Conservation (phyloP, 2,329 filamentous ascomycete species). For the Colletotrichum trifolii region DNA sequence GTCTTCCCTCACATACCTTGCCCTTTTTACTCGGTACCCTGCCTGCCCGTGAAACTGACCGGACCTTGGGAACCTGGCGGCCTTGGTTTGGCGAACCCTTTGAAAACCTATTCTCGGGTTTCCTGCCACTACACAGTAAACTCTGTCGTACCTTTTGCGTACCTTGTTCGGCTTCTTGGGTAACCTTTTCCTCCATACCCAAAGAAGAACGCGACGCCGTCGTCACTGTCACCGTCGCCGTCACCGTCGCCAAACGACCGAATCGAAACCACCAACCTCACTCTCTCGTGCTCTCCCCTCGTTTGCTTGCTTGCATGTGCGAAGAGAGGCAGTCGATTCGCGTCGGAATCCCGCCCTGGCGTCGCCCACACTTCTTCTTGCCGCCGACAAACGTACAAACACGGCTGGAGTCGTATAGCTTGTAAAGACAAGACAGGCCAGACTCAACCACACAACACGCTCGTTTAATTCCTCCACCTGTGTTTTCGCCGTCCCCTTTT, state of each 20-base stretch:
- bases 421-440: too few species aligned
- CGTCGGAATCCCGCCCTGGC: conserved; percentile 17
- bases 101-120: too few species aligned
- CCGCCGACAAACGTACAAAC: too few species aligned
- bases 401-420: too few species aligned
- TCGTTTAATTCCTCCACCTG: conserved; percentile 4
- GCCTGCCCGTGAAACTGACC: background rate
- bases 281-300: conserved; percentile 1
- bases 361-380: background rate
- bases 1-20: conserved; percentile 32
- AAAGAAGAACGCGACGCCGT: conserved; percentile 17
- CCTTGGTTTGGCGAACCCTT: too few species aligned
- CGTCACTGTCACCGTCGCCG: conserved; percentile 4
- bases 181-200: conserved; percentile 16
- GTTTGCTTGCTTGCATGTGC: conserved; percentile 10
- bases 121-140: too few species aligned
- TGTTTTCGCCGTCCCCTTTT: conserved; percentile 16
- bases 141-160: too few species aligned
- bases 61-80: too few species aligned
- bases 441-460: too few species aligned
- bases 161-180: conserved; percentile 1
- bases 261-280: background rate
- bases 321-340: conserved; percentile 19
- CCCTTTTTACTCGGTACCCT: background rate
- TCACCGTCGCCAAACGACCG: background rate